Percentiles rank a stretch among this genome's conserved stretches.
These are phyloP conservation scores for Lodderomyces pseudojiufengensis DNA, from an alignment of 1,139 yeast species.

Conservation along the genomic window DNA sequence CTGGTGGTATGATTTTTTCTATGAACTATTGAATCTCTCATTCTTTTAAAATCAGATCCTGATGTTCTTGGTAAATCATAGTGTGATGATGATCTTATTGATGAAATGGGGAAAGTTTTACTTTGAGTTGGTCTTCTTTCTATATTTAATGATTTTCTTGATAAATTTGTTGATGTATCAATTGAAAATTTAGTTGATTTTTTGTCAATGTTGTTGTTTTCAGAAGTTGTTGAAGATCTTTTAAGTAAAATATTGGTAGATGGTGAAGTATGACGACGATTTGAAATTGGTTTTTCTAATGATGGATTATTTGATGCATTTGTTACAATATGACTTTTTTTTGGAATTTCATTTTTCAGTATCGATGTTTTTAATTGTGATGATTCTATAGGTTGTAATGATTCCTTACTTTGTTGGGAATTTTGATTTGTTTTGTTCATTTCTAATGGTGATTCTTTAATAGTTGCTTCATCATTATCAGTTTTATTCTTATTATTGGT, in stretches of 20 bases:
- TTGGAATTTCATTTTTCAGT: too few relatives aligned
- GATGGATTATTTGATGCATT: not conserved
- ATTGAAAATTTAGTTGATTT: conserved; percentile 3
- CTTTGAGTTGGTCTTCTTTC: conserved; percentile 16
- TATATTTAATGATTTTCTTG: conserved; percentile 11
- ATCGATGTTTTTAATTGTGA: too few relatives aligned
- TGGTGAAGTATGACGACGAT: conserved; percentile 26
- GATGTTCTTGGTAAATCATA: conserved; percentile 11
- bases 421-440: not conserved
- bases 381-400: not conserved
- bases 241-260: conserved; percentile 2
- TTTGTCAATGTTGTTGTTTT: conserved; percentile 1
- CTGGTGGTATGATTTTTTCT: conserved; percentile 32
- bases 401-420: not conserved
- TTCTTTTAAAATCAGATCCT: conserved; percentile 34
- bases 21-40: conserved; percentile 40
- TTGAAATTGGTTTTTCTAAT: conserved; percentile 5
- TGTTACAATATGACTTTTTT: too few relatives aligned
- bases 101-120: conserved; percentile 18
- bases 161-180: conserved; percentile 16
- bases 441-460: conserved; percentile 2
- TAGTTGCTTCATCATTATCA: conserved; percentile 7
- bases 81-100: conserved; percentile 3
- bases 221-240: not conserved
- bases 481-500: not conserved